phyloP scores from a whole-genome alignment of 306 rosid species.

The Prosopis cineraria region DNA sequence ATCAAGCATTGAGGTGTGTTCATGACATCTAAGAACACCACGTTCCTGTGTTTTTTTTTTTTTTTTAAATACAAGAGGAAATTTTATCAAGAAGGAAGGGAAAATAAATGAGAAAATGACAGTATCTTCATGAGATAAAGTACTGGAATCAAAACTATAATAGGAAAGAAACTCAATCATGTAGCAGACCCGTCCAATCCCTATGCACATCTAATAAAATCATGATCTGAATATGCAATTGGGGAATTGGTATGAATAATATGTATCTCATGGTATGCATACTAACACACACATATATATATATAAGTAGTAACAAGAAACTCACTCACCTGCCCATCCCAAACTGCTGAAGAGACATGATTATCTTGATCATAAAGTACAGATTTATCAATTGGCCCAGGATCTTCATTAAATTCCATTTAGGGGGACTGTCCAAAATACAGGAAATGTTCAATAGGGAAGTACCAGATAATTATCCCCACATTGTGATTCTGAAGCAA shows the following conservation, averaged over 20 bases:
- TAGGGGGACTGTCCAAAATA: conserved; percentile 34
- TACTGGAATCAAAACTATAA: background rate
- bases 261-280: conserved; percentile 3
- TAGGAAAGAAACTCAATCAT: background rate
- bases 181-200: background rate
- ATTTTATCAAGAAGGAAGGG: background rate
- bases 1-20: conserved; percentile 91
- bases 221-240: background rate
- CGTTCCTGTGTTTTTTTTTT: conserved; percentile 58
- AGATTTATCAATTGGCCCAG: conserved; percentile 73
- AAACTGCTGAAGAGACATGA: conserved; percentile 89
- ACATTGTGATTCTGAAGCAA: conserved; percentile 17
- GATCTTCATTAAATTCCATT: conserved; percentile 71
- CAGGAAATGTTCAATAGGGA: conserved; percentile 13
- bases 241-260: conserved; percentile 20
- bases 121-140: background rate
- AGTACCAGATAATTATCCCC: conserved; percentile 10
- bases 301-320: background rate
- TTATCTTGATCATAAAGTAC: conserved; percentile 92
- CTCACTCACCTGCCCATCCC: conserved; percentile 85
- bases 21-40: conserved; percentile 92
- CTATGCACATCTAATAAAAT: background rate
- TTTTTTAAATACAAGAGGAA: background rate
- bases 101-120: background rate
- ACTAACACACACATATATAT: background rate